Base-by-base conservation (phyloP, 257 asterid genomes). In the Solanum pennellii region DNA sequence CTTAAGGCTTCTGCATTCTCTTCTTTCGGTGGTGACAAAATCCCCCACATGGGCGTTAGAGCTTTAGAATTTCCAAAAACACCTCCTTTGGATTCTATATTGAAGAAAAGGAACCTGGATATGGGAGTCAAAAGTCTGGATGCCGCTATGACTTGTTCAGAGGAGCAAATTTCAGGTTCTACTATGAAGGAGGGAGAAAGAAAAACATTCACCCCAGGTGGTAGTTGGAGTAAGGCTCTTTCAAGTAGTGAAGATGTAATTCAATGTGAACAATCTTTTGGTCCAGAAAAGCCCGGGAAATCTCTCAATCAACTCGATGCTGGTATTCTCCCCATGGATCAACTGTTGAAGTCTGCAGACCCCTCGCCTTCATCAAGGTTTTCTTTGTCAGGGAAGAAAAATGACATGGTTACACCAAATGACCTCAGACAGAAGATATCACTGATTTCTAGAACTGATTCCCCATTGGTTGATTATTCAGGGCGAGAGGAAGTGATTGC, bases 1-100 rank as follows among this genome's bases (percentile, higher is more conserved):
- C 94, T 97, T 90, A 93, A 93, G 91, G 92, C 90, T 86, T 94
- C 97, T 91, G 91, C 95, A 44, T 90, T 88, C 45, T 87, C 93
- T 90, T 92, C 98, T 90, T 80, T 91, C 82, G 90, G 91, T 88
- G 89, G 92, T 88, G 88, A 93, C 84, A 93, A 88, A 92, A 85
- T 94, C 86, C 96, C 93, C 91, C 88, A 62, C 79, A 89, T 93
- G 77, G 88, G 89, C 56, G 86, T 91, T 65, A 92, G 86, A 89
- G 88, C 93, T 8, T 85, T 93, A 89, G 92, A 91, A 71, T 89
- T 90, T 83, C 74, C 89, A 23, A 92, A 88, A 88, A 88, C 96
- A 89, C 95, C 95, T 35, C 92, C 90, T 87, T 83, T 88, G 86
- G 90, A 84, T 73, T 84, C 85, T 85, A 42, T 87, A 86, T 88